Base-by-base conservation (phyloP, 208 protist genomes). In the Leishmania turanica region DNA sequence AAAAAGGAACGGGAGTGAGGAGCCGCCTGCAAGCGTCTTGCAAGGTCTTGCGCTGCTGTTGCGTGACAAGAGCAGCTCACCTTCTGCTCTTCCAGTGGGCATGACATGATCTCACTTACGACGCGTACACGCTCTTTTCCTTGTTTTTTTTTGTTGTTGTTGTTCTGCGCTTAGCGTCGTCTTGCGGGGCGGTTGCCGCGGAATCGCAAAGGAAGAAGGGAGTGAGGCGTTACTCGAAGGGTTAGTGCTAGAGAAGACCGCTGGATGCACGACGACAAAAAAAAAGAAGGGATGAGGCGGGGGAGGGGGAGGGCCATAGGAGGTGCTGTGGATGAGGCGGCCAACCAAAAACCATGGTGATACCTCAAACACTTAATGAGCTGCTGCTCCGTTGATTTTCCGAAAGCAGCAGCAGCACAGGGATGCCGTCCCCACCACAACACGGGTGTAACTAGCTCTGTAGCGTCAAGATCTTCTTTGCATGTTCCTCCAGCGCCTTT, bases 401-500 rank as follows among this genome's bases (percentile, higher is more conserved):
- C 27, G 0, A 68, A 9, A 68, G 62, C n/a, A 66, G 62, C 13
- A 40, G 31, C n/a, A 66, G 31, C 62, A 42, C 62, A 68, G 31
- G 62, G 15, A 19, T 68, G 5, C 40, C 40, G 19, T 37, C 40
- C 68, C 40, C 6, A 49, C 0, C 3, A n/a, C 31, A 34, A 47
- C 51, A 62, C 51, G 34, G 51, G 49, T 47, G 51, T 34, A 60
- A 45, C 62, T 78, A 89, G 62, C 31, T 86, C 76, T 92, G 85
- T 15, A 92, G 77, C 17, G 77, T 85, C 66, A 92, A 75, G 78
- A 90, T 91, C 45, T 88, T 76, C 54, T 78, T 78, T 2, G 93
- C 93, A 64, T 95, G 90, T 58, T 93, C 84, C 72, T 91, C 84
- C 66, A 96, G 76, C 6, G 89, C 80, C 13, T 68, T 69, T 19